Conservation (phyloP, 345 rosid species). For the Boechera divaricarpa region DNA sequence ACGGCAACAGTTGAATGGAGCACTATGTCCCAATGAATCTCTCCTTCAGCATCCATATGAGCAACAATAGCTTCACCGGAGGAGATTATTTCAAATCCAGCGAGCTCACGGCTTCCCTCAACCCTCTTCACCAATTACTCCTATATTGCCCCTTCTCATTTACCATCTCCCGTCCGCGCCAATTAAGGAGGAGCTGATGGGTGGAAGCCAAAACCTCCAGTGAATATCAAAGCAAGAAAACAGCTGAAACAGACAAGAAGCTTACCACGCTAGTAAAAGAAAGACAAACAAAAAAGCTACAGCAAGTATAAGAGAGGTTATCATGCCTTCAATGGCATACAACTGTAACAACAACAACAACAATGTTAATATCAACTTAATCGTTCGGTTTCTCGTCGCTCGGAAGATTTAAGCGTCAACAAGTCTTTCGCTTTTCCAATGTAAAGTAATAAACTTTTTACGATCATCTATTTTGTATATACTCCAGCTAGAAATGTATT, state of each 20-base stretch:
- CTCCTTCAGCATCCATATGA: slow-evolving; percentile 81
- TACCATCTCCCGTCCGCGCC: not conserved
- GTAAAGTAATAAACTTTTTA: slow-evolving; percentile 39
- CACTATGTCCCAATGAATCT: slow-evolving; percentile 71
- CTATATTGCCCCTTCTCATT: slow-evolving; percentile 33
- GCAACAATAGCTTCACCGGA: slow-evolving; percentile 65
- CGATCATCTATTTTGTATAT: not conserved
- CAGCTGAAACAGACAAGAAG: slow-evolving; percentile 45
- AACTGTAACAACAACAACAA: slow-evolving; percentile 20
- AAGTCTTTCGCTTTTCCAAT: slow-evolving; percentile 86
- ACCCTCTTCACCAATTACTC: slow-evolving; percentile 42
- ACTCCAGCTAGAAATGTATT: not conserved
- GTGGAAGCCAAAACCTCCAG: slow-evolving; percentile 38
- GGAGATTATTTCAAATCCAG: slow-evolving; percentile 63
- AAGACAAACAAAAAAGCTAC: slow-evolving; percentile 60
- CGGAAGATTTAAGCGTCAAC: slow-evolving; percentile 59
- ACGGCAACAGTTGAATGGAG: slow-evolving; percentile 72
- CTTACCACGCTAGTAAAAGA: slow-evolving; percentile 45
- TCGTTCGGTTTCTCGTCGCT: slow-evolving; percentile 45
- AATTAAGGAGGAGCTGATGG: slow-evolving; percentile 26
- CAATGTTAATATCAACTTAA: slow-evolving; percentile 26
- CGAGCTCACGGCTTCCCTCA: slow-evolving; percentile 52
- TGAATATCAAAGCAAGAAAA: slow-evolving; percentile 39
- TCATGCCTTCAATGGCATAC: slow-evolving; percentile 53
- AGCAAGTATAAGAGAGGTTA: slow-evolving; percentile 62